Conservation (phyloP, 108 stramenopile species). For the Cylindrotheca closterium region DNA sequence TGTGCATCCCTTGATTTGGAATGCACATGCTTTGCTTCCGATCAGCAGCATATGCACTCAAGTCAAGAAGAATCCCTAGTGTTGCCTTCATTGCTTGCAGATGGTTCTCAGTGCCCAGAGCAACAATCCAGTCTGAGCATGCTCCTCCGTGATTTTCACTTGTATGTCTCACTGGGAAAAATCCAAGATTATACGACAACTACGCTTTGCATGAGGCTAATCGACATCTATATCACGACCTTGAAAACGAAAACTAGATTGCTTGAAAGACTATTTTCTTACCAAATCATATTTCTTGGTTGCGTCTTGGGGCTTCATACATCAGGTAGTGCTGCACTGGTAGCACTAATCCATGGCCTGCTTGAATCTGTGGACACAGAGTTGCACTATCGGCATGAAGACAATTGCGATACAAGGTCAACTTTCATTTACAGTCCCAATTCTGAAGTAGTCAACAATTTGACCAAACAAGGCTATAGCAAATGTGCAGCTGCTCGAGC, state of each 20-base stretch:
- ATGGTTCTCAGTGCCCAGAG: no score
- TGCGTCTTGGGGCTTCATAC: constrained; percentile 31
- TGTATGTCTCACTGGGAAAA: no score
- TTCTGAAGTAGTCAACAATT: constrained; percentile 12
- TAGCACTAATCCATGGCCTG: constrained; percentile 21
- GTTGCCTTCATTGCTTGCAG: no score
- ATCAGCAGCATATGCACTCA: no score
- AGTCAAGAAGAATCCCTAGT: no score
- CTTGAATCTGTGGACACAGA: constrained; percentile 23
- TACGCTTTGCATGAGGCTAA: no score
- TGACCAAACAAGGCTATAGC: constrained; percentile 51
- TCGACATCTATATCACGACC: no score
- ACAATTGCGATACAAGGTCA: constrained; percentile 16
- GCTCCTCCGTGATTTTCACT: no score
- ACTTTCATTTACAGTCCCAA: constrained; percentile 13
- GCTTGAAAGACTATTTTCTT: background rate
- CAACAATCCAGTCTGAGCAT: no score
- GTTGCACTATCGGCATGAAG: constrained; percentile 13
- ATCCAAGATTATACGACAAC: no score
- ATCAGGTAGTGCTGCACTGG: constrained; percentile 14
- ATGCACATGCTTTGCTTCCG: no score
- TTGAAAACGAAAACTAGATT: background rate
- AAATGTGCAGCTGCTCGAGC: constrained; percentile 71
- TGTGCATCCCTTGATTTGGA: no score
- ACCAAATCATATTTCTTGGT: constrained; percentile 20